These are phyloP conservation scores for Pisolithus marmoratus DNA, from an alignment of 768 basidiomycete species.

Conservation along the genomic window DNA sequence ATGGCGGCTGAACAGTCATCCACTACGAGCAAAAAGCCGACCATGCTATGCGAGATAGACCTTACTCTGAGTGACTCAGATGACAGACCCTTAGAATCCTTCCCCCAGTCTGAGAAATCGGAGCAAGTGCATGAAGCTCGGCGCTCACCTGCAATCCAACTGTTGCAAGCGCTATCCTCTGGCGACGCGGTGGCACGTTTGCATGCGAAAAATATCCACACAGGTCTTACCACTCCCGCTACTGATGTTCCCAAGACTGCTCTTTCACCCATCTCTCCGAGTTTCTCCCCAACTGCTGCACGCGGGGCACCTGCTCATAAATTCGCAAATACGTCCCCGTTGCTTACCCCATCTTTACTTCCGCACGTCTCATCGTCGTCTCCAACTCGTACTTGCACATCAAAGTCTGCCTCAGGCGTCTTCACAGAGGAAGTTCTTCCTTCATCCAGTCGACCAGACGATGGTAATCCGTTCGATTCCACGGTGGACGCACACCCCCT, in stretches of 20 bases:
- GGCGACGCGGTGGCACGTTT: slow-evolving; percentile 2
- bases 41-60: slow-evolving; percentile 1
- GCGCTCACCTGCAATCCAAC: not conserved
- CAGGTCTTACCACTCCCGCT: slow-evolving; percentile 13
- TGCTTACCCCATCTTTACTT: too few relatives aligned
- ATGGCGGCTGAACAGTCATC: not conserved
- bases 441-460: not conserved
- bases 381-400: not conserved
- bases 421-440: not conserved
- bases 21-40: not conserved
- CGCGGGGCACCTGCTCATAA: too few relatives aligned
- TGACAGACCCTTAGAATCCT: slow-evolving; percentile 1
- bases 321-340: too few relatives aligned
- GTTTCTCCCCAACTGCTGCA: slow-evolving; percentile 1
- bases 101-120: not conserved
- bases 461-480: not conserved
- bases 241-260: slow-evolving; percentile 6
- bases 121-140: not conserved
- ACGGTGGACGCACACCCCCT: not conserved
- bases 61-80: slow-evolving; percentile 1
- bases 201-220: not conserved
- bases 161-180: slow-evolving; percentile 10
- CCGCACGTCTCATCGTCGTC: too few relatives aligned
- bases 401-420: not conserved
- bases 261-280: not conserved